Evolutionary conservation across 1,284 basidiomycete species (phyloP), one percentile per base, ranked within the genome.

Genomic region (Tilletia caries): DNA sequence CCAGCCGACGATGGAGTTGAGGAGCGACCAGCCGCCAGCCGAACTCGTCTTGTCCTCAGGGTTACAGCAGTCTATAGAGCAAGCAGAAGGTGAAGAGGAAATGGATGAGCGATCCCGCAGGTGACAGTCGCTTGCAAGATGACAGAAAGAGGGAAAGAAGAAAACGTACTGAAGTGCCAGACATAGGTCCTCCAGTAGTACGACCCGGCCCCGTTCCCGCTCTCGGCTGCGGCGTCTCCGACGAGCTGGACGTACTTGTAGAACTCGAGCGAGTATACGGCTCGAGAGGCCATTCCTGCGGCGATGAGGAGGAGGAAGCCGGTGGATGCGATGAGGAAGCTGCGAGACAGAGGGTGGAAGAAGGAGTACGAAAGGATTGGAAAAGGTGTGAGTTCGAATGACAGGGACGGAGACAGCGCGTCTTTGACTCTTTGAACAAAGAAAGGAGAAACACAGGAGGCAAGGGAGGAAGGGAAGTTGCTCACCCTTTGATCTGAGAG

Each of bases 41-140:
- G 43, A 27, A 89, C 79, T 71, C 70, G 78, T 75, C 73, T 79
- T 71, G 70, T 76, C 68, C 65, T 90, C 91, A 0, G 84, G 95
- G 76, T 89, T 91, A 66, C 89, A 95, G 74, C 92, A 92, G 83
- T 95, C 94, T 84, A 89, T 87, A 82, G 82, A 79, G 74, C 77
- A 81, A 44, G 92, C 95, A 25, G 20, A 50, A 84, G 92, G 94
- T 92, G 91, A n/a, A 41, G 92, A 95, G 15, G n/a, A 33, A 84
- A 92, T 94, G 91, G 91, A n/a, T 92, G 94, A 82, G 86, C 91
- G 86, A 89, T 95, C 64, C 94, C 72, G 90, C 90, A 34, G 92
- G 91, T 65, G 92, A 91, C 64, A 92, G 94, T 81, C 92, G 94
- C 82, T 90, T n/a, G n/a, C n/a, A n/a, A n/a, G n/a, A n/a, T n/a